Evolutionary conservation across 2,329 filamentous ascomycete species (phyloP).

Genomic region (Coleophoma cylindrospora): DNA sequence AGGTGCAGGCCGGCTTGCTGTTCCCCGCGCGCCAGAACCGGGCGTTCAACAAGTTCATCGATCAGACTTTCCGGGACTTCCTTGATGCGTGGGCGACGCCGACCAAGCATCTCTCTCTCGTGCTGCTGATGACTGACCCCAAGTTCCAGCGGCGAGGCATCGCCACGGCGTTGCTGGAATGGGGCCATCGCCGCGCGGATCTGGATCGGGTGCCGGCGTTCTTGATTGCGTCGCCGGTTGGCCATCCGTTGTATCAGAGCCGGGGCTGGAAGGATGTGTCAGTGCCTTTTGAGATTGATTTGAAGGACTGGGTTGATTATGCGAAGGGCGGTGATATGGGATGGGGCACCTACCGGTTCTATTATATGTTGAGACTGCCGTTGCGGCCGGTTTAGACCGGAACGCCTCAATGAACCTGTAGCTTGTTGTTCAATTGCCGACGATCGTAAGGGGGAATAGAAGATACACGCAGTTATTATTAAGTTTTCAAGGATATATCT

Average conservation of each 20-base stretch:
- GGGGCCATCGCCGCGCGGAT: slow-evolving; percentile 8
- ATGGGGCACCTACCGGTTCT: neutral
- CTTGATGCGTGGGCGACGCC: neutral
- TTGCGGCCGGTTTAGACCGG: too few species aligned
- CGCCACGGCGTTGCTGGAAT: slow-evolving; percentile 8
- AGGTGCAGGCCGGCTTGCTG: neutral
- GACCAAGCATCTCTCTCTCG: slow-evolving; percentile 9
- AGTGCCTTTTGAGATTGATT: slow-evolving; percentile 4
- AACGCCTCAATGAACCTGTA: too few species aligned
- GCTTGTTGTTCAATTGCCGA: too few species aligned
- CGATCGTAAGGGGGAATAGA: too few species aligned
- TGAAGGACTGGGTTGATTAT: slow-evolving; percentile 7
- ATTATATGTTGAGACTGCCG: neutral
- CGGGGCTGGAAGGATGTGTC: slow-evolving; percentile 10
- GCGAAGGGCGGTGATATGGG: slow-evolving; percentile 2
- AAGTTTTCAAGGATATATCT: too few species aligned
- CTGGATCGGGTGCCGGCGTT: slow-evolving; percentile 5
- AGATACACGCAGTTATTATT: too few species aligned
- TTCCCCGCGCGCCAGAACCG: neutral
- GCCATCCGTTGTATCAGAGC: slow-evolving; percentile 8
- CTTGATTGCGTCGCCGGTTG: slow-evolving; percentile 8
- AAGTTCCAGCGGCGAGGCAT: slow-evolving; percentile 8
- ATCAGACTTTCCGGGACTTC: neutral
- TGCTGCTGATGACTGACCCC: slow-evolving; percentile 6
- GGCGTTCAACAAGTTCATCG: neutral